Base-by-base conservation (phyloP, 495 filamentous ascomycete species). In the Neurospora tetraspora region DNA sequence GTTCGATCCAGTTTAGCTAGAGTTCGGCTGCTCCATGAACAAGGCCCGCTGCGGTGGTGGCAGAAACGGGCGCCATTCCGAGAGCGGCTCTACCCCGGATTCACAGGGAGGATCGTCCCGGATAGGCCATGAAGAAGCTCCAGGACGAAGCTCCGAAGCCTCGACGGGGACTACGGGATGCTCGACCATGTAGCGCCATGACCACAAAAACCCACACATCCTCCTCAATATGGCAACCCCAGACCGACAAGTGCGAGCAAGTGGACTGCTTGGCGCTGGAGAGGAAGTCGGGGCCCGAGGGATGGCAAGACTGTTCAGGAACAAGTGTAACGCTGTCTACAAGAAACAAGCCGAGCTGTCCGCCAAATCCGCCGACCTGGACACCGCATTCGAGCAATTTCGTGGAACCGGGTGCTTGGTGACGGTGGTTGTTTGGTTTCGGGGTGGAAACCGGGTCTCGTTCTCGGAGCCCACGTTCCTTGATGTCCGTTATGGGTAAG, bases 381-480 rank as follows among this genome's bases (percentile, higher is more conserved):
- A 69, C 70, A 70, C 31, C 68, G 18, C 73, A 34, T 38, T 68
- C n/a, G 40, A 38, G 38, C 40, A 73, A 61, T 42, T n/a, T 53
- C 37, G 72, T 71, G 71, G 74, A 79, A 77, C 79, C 73, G 71
- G 79, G 77, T 77, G 70, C 37, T 20, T 53, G 69, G 23, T 61
- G 53, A 14, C 7, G 53, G 53, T 16, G 53, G 23, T 31, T 0
- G 53, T 65, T 65, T 65, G 27, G 53, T 4, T 65, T 34, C 53
- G 12, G 3, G 53, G 71, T 70, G 74, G 74, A 78, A 77, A 78
- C 73, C 69, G 79, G 79, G 76, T 73, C 18, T 12, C 47, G 65
- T 73, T 78, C 74, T 78, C 79, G 79, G 79, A 80, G 73, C 70
- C 74, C 75, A 74, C 73, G 77, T 79, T 80, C 79, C 79, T 78